Base-by-base conservation (phyloP, 257 asterid species). In the Solanum sitiens region DNA sequence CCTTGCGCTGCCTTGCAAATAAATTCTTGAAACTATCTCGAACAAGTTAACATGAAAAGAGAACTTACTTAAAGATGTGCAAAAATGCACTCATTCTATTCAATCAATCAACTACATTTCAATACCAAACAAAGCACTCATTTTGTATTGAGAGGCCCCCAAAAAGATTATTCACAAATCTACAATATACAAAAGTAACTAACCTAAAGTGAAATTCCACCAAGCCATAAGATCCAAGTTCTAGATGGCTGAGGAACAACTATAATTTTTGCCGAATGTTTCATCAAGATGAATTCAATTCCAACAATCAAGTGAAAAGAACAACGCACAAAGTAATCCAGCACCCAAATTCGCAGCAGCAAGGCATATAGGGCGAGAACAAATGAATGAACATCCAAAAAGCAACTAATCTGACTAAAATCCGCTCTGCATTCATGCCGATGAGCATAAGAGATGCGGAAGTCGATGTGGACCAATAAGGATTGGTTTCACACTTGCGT, bases 401-500 rank as follows among this genome's bases (percentile, higher is more conserved):
- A 80, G 15, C 68, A 27, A 80, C 85, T 15, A 79, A 50, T 80
- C 44, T 35, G 79, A 88, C 61, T 23, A 71, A 88, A 77, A 84
- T 65, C 86, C 61, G 74, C 40, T 86, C 67, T 59, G 65, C 50
- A 33, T 86, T 84, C 87, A 88, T 23, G 56, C 56, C 11, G 73
- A 83, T 59, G 63, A 82, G 86, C 45, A 25, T 56, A 87, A 18
- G 61, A 85, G 91, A 89, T 89, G 73, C 86, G 42, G 86, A 80
- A 89, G 87, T 87, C 86, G 74, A 90, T 75, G 84, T 47, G 63
- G 25, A 88, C 47, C 53, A 9, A 44, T 9, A 14, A 87, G 40
- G 56, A 42, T 87, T 39, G 56, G 76, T 68, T 45, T 91, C 86
- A 91, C 86, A 89, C 30, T 86, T 89, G 94, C 63, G 93, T 87